Evolutionary conservation across 2,329 filamentous ascomycete species (phyloP).

Genomic region (Colletotrichum neosansevieriae): DNA sequence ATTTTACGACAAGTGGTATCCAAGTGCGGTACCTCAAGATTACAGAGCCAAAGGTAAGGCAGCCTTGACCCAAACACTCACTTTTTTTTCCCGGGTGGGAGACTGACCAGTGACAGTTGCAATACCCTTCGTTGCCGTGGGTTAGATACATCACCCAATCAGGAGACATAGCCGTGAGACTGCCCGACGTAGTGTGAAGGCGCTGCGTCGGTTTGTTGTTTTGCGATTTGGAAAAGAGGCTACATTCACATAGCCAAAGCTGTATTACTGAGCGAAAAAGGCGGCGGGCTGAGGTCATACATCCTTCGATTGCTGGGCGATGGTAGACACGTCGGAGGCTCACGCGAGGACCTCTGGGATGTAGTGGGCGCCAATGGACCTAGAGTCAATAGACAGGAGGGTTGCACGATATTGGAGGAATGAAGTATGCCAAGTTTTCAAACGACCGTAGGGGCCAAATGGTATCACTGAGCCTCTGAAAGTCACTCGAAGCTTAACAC

Average conservation of each 20-base stretch:
- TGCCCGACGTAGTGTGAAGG: slow-evolving; percentile 86
- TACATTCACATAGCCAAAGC: background rate
- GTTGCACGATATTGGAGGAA: background rate
- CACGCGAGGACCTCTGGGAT: background rate
- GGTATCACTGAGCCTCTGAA: too few relatives aligned
- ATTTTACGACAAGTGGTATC: slow-evolving; percentile 99
- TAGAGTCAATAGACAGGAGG: background rate
- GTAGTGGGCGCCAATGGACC: background rate
- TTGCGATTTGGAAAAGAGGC: background rate
- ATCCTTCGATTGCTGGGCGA: slow-evolving; percentile 5
- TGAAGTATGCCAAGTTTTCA: slow-evolving; percentile 22
- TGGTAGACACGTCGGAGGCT: slow-evolving; percentile 17
- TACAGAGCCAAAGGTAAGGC: slow-evolving; percentile 92
- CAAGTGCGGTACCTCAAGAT: slow-evolving; percentile 99
- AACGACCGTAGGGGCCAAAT: background rate
- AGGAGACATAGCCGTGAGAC: slow-evolving; percentile 92
- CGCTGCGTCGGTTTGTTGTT: background rate
- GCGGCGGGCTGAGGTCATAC: slow-evolving; percentile 1
- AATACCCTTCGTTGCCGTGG: slow-evolving; percentile 98
- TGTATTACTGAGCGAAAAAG: slow-evolving; percentile 22
- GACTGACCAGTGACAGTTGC: slow-evolving; percentile 69
- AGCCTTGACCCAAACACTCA: slow-evolving; percentile 44
- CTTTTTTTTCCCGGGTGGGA: background rate
- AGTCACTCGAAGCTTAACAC: too few relatives aligned
- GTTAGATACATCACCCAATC: slow-evolving; percentile 99